Evolutionary conservation across 805 yeast genomes (phyloP), one percentile per base, ranked within the genome.

Genomic region (Starmerella etchellsii): DNA sequence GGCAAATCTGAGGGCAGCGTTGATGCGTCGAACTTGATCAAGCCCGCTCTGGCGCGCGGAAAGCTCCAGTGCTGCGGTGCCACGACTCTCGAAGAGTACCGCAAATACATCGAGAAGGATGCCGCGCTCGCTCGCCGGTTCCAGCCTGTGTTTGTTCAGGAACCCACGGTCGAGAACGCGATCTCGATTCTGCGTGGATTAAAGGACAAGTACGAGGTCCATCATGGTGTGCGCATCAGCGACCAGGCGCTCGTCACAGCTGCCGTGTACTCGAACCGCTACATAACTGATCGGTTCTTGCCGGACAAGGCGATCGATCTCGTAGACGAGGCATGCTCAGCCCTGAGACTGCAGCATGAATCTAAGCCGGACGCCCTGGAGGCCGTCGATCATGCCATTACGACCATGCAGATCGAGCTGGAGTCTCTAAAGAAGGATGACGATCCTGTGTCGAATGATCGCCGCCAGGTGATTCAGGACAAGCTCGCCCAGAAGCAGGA

Each of bases 271-370:
- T 76, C 93, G 36, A 82, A 84, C 56, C 70, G 98, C 48, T 88
- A 88, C 58, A 82, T 88, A 41, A 81, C 93, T 2, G 96, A 88
- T 58, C 65, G 97, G 41, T 85, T 76, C 54, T 65, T 88, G 29
- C 98, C 98, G 1, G 98, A 88, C 57, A 88, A 88, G 65, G 97
- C 97, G 18, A 88, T 88, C 50, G 98, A 88, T 61, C 70, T 88
- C 50, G 91, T 88, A 2, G 98, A 88, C 62, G 98, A 88, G 58
- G 96, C 97, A 0, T 87, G 97, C 64, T 91, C 96, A 3, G 94
- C 94, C 0, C 67, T 88, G 43, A 69, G 98, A 49, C 66, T 88
- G 44, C 98, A 88, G 61, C 97, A 91, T 58, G 98, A 88, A 63
- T 84, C 95, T 1, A 87, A 85, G 58, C 98, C 98, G 0, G 98